phyloP scores from a whole-genome alignment of 2,329 filamentous ascomycete species.

The Conoideocrella luteorostrata region DNA sequence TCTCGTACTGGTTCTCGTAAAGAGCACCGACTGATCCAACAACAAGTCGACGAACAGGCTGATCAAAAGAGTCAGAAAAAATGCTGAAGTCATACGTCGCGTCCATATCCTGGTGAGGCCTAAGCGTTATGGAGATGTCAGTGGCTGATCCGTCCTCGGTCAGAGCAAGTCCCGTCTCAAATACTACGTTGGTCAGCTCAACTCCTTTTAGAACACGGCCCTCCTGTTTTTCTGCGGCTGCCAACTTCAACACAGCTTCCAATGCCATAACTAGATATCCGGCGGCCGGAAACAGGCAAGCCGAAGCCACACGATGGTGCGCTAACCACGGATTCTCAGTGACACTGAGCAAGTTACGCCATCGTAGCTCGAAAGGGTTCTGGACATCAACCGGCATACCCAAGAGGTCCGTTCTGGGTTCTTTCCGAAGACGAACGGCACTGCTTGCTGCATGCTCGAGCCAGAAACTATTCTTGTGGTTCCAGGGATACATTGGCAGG shows the following conservation, averaged over 20 bases:
- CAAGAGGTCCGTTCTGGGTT: slow-evolving; percentile 20
- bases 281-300: slow-evolving; percentile 28
- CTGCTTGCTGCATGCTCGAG: slow-evolving; percentile 16
- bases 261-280: slow-evolving; percentile 28
- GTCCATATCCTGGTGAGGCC: no score
- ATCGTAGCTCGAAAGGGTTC: slow-evolving; percentile 20
- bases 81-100: no score
- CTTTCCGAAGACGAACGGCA: slow-evolving; percentile 14
- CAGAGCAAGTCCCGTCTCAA: no score
- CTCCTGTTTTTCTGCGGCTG: no score
- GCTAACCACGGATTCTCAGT: slow-evolving; percentile 26
- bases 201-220: no score
- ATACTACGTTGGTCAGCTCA: slow-evolving; percentile 15
- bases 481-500: slow-evolving; percentile 23
- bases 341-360: slow-evolving; percentile 25
- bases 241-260: slow-evolving; percentile 13
- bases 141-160: no score
- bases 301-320: slow-evolving; percentile 23
- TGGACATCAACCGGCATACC: slow-evolving; percentile 12
- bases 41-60: no score
- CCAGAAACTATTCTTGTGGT: slow-evolving; percentile 22
- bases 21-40: no score
- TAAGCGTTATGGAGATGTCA: no score
- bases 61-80: no score
- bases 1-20: no score